These are phyloP conservation scores for Suillus sp. DNA, from an alignment of 768 basidiomycete species.

Conservation along the genomic window DNA sequence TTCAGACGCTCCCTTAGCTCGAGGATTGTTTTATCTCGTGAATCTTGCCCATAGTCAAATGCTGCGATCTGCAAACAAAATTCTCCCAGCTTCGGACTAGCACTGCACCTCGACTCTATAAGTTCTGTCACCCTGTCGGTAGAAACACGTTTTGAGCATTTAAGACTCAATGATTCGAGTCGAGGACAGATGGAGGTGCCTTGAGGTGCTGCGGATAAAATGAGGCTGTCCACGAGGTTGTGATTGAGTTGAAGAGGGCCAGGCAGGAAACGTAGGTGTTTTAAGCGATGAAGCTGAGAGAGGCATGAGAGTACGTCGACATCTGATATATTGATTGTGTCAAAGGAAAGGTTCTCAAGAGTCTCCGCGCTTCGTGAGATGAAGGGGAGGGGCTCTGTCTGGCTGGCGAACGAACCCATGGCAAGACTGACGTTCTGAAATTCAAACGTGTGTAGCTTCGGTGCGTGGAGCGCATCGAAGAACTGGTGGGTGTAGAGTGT, in stretches of 20 bases:
- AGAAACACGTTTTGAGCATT: constrained; percentile 28
- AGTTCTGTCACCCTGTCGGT: constrained; percentile 26
- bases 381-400: constrained; percentile 32
- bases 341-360: constrained; percentile 29
- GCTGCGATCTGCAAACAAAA: constrained; percentile 30
- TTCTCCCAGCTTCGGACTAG: constrained; percentile 16
- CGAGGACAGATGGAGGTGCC: constrained; percentile 22
- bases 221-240: constrained; percentile 29
- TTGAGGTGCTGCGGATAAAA: background rate
- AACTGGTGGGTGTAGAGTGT: constrained; percentile 26
- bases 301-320: constrained; percentile 23
- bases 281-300: constrained; percentile 21
- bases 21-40: constrained; percentile 29
- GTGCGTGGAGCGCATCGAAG: constrained; percentile 31
- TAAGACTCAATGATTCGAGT: constrained; percentile 27
- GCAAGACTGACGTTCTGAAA: constrained; percentile 33
- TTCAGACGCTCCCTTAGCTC: constrained; percentile 18
- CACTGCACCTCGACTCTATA: constrained; percentile 27
- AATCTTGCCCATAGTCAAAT: constrained; percentile 34
- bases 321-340: constrained; percentile 28
- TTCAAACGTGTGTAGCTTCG: constrained; percentile 27
- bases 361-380: constrained; percentile 29
- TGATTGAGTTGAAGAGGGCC: constrained; percentile 36
- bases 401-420: constrained; percentile 27
- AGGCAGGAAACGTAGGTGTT: constrained; percentile 25